Evolutionary conservation across 1,139 yeast genomes (phyloP), one percentile per base, ranked within the genome.

Genomic region (Blastobotrys elegans): DNA sequence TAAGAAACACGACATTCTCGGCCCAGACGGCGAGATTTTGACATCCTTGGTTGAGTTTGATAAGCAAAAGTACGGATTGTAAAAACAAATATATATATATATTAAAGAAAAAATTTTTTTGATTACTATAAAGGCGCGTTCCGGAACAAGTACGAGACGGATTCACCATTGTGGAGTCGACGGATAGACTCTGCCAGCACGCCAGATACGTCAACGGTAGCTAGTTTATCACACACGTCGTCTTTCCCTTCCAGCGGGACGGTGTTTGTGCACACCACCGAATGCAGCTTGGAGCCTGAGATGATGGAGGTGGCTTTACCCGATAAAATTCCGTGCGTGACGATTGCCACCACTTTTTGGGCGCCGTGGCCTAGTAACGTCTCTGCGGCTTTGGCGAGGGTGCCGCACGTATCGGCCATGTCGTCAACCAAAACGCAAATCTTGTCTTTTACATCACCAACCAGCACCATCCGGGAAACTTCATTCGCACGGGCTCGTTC

Each of bases 351-450:
- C 39, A 92, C 97, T 51, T 82, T 74, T 58, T 79, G 72, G 17
- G 97, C 97, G 21, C 82, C 83, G 62, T 89, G 84, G 42, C 81
- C 85, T 53, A 90, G 68, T 51, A 92, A 72, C 4, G 92, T 82
- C 58, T 90, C 96, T 21, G 97, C 96, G 36, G 98, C 97, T 70
- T 90, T 92, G 53, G 90, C 94, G 57, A 92, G 73, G 3, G 98
- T 92, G 51, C 97, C 97, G 71, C 97, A 92, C 20, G 98, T 92
- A 65, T 92, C 98, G 43, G 97, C 98, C 95, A 92, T 90, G 65
- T 92, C 98, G 69, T 92, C 98, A 39, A 92, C 95, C 56, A 92
- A 79, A 50, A 92, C 76, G 69, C 97, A 90, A 45, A 85, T 79
- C 69, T 89, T 89, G 56, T 82, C 84, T 10, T 83, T 72, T 34